Percentiles rank a stretch among this genome's conserved stretches.
phyloP scores from a whole-genome alignment of 179 eudicot genomes.

The Heliamphora ciliata region DNA sequence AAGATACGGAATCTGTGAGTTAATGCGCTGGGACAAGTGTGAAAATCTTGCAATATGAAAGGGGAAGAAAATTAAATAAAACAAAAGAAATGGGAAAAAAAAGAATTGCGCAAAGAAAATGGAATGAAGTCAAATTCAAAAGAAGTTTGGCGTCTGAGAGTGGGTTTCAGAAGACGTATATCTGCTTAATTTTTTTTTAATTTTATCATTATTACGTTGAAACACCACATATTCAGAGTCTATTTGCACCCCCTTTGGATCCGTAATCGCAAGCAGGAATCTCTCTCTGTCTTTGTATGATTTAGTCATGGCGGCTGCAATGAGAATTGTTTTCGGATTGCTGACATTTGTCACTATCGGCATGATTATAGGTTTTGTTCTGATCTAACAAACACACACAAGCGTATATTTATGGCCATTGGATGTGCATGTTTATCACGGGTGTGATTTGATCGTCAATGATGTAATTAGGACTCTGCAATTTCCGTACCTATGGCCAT shows the following conservation, averaged over 20 bases:
- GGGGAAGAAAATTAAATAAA: too few relatives aligned
- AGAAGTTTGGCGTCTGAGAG: too few relatives aligned
- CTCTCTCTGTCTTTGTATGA: conserved; percentile 9
- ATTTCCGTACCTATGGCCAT: neutral
- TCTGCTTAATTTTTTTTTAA: too few relatives aligned
- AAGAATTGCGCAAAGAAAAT: too few relatives aligned
- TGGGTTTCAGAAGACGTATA: too few relatives aligned
- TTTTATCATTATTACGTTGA: too few relatives aligned
- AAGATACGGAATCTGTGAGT: too few relatives aligned
- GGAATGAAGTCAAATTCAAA: too few relatives aligned
- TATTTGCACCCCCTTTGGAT: neutral
- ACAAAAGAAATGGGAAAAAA: too few relatives aligned
- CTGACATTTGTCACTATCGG: conserved; percentile 59
- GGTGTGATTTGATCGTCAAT: neutral
- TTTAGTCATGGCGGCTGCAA: conserved; percentile 33
- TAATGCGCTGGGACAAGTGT: too few relatives aligned
- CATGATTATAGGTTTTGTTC: conserved; percentile 41
- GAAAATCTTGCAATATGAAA: too few relatives aligned
- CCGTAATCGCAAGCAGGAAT: neutral
- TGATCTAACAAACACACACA: neutral
- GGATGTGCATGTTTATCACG: neutral
- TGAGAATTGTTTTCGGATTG: conserved; percentile 50
- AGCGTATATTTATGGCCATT: neutral
- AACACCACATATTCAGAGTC: too few relatives aligned
- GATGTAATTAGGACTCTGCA: neutral